Conservation (phyloP, 495 filamentous ascomycete species). For the Xylaria acuta region DNA sequence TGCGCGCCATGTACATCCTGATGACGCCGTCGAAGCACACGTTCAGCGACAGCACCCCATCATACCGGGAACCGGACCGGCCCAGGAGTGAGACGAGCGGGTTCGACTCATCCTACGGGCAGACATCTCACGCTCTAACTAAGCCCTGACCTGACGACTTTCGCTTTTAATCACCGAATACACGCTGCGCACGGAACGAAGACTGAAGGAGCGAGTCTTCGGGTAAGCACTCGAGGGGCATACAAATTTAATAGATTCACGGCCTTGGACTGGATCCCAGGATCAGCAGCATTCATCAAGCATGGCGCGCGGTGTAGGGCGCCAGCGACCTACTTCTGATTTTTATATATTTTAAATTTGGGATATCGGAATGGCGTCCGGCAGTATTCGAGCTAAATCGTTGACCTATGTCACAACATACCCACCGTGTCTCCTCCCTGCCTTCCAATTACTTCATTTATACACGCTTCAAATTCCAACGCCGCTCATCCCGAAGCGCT, state of each 20-base stretch:
- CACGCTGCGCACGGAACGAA: not conserved
- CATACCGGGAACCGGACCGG: not conserved
- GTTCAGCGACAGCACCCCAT: conserved; percentile 6
- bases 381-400: not conserved
- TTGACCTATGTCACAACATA: not conserved
- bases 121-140: not conserved
- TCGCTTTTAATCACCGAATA: too few species aligned
- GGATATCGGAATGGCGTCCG: not conserved
- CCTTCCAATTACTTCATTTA: not conserved
- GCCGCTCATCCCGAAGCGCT: too few species aligned
- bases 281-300: not conserved
- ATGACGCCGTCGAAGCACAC: conserved; percentile 35
- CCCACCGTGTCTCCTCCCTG: not conserved
- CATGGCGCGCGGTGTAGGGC: not conserved
- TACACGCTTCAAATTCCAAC: not conserved
- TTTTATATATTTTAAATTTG: too few species aligned
- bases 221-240: not conserved
- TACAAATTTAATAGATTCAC: not conserved
- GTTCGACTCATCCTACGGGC: not conserved
- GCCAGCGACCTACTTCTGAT: not conserved
- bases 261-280: not conserved
- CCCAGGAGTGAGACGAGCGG: not conserved
- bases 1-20: conserved; percentile 65
- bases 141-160: not conserved
- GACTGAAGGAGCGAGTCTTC: not conserved